Evolutionary conservation across 768 basidiomycete species (phyloP).

Genomic region (Myochromella boudieri): DNA sequence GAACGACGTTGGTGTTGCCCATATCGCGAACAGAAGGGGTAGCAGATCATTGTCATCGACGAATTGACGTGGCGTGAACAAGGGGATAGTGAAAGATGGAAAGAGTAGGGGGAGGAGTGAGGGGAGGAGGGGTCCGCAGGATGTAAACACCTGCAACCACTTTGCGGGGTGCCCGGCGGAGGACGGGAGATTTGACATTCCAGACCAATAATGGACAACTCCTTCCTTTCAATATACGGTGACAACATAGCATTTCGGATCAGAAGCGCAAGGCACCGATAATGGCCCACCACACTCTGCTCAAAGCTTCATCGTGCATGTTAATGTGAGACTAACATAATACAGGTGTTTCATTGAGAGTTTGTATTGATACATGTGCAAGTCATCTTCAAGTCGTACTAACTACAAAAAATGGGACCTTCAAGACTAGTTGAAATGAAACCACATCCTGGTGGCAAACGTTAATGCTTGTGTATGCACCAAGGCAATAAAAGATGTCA

Average conservation of each 20-base stretch:
- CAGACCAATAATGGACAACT: neutral
- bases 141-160: constrained; percentile 11
- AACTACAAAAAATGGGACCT: no score
- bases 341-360: no score
- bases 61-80: constrained; percentile 37
- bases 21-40: constrained; percentile 34
- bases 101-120: constrained; percentile 13
- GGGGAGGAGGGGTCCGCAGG: constrained; percentile 17
- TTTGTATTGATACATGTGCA: no score
- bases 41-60: constrained; percentile 31
- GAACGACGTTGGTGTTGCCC: constrained; percentile 28
- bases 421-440: constrained; percentile 9
- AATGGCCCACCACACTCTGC: no score
- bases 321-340: no score
- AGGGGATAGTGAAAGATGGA: constrained; percentile 15
- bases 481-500: neutral
- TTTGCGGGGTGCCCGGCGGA: neutral
- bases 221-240: no score
- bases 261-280: no score
- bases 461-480: neutral
- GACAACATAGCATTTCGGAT: no score
- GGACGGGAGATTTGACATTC: constrained; percentile 5
- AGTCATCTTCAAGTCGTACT: no score
- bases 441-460: constrained; percentile 19
- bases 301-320: no score